Evolutionary conservation across 768 basidiomycete genomes (phyloP), one percentile per base, ranked within the genome.

Genomic region (Cyclocybe cylindracea): DNA sequence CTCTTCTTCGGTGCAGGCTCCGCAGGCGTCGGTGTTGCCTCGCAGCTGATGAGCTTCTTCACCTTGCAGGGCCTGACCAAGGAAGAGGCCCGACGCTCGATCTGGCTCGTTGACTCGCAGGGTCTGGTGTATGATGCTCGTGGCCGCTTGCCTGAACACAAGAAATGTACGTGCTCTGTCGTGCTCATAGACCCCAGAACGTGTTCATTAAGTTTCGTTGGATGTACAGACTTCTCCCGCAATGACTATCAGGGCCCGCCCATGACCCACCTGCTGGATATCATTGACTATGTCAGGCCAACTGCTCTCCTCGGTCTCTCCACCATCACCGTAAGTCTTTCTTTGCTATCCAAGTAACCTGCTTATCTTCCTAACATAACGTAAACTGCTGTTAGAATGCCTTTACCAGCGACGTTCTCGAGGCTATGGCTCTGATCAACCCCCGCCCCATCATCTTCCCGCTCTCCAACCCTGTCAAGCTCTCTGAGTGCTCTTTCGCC

Each of bases 1-100:
- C 82, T 96, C 39, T 96, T 98, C 79, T 86, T 92, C 48, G 95
- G 95, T 13, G 92, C 94, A 4, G 95, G 95, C 5, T 89, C 87
- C 19, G 91, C 92, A 2, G 94, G 93, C 55, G 89, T 97, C 47
- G 95, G 94, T 41, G 94, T 98, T 40, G 94, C 88, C 51, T 85
- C 82, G 72, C 93, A 96, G 66, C 73, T 92, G 46, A 82, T 86
- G 76, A 89, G 87, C 67, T 96, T 94, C 79, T 94, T 94, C 78
- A 91, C 82, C 35, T 70, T 91, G 55, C 78, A 87, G 59, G 91
- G 94, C 19, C 66, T 94, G 62, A 79, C 82, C 4, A 77, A 83
- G 59, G 83, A 93, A 55, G 83, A 94, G 66, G 94, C 94, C 14
- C 83, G 85, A 50, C 70, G 75, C 48, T 78, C 77, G 40, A 91